A percentile compares a stretch with the other conserved stretches of the same genome.
These are phyloP conservation scores for Cyathus striatus DNA, from an alignment of 768 basidiomycete species.

Conservation along the genomic window DNA sequence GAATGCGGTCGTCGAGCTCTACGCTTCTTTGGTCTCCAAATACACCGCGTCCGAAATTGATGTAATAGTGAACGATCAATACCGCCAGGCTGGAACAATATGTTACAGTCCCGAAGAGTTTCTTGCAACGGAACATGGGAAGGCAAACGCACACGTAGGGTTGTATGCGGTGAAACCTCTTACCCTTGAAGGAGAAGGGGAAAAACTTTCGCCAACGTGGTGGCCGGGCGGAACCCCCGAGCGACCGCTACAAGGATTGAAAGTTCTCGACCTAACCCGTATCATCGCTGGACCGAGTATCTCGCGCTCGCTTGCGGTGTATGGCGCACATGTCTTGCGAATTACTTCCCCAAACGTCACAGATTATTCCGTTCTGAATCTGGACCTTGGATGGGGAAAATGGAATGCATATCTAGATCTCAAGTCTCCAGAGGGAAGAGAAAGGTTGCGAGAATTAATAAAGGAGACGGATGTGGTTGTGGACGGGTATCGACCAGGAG, in stretches of 20 bases:
- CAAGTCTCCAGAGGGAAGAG: conserved; percentile 11
- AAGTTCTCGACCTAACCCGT: conserved; percentile 20
- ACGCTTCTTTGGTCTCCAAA: conserved; percentile 7
- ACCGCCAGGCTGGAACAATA: conserved; percentile 17
- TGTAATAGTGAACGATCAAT: conserved; percentile 12
- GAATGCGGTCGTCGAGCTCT: conserved; percentile 6
- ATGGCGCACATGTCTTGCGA: conserved; percentile 20
- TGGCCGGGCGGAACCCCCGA: conserved; percentile 10
- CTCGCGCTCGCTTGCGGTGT: conserved; percentile 16
- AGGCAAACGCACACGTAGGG: conserved; percentile 17
- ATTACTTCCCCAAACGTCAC: conserved; percentile 19
- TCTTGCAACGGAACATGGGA: conserved; percentile 12
- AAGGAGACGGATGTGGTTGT: conserved; percentile 20
- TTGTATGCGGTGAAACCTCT: conserved; percentile 14
- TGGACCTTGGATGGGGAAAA: conserved; percentile 20
- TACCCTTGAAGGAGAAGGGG: too few relatives aligned
- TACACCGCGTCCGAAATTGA: conserved; percentile 10
- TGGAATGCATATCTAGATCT: conserved; percentile 20
- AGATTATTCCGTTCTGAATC: conserved; percentile 11
- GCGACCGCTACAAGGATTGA: conserved; percentile 17
- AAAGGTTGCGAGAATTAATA: conserved; percentile 11
- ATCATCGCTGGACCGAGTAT: conserved; percentile 19
- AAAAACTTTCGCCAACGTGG: conserved; percentile 12
- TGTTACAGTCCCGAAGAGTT: conserved; percentile 15
- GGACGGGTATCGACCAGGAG: conserved; percentile 22